Evolutionary conservation across 331 rosid genomes (phyloP), one percentile per base, ranked within the genome.

Genomic region (Pyracantha coccinea): DNA sequence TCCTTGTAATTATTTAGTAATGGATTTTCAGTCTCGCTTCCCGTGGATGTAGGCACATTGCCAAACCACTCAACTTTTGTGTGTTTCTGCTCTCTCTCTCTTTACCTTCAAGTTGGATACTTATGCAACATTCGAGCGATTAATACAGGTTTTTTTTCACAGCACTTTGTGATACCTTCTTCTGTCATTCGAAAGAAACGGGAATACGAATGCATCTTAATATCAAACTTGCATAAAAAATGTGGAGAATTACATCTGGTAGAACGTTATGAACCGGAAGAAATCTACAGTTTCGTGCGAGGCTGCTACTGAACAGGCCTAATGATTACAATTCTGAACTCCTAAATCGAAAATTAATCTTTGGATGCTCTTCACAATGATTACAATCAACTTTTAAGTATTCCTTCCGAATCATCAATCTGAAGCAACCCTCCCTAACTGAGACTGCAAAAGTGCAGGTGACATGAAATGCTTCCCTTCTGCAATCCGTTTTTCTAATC

Each of bases 401-500:
- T 80, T 66, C 88, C 89, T 78, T 93, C 97, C 27, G 80, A 80
- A n/a, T 88, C 95, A 71, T 89, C 90, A 44, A 91, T 83, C 73
- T 85, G 57, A 31, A 93, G 93, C 92, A 86, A 89, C 65, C 86
- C 90, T 41, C 65, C 86, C 90, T 41, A 93, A 63, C 80, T 93
- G 98, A 72, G 98, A 93, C 61, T 87, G 87, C 81, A 91, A 73
- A 80, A 93, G 97, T 41, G 90, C 83, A 20, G 94, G 74, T 10
- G 98, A 83, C 98, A 93, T 93, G 45, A 88, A 93, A 83, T 93
- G 98, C 68, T 65, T 84, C 27, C 98, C 96, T 83, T 93, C 88
- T 55, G 82, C 82, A 28, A 84, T 90, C 82, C 98, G 84, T 68
- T 79, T 73, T 55, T 67, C 85, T 8, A 93, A 73, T 7, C 97